Base-by-base conservation (phyloP, 805 yeast species). In the Candida yuanshanica region DNA sequence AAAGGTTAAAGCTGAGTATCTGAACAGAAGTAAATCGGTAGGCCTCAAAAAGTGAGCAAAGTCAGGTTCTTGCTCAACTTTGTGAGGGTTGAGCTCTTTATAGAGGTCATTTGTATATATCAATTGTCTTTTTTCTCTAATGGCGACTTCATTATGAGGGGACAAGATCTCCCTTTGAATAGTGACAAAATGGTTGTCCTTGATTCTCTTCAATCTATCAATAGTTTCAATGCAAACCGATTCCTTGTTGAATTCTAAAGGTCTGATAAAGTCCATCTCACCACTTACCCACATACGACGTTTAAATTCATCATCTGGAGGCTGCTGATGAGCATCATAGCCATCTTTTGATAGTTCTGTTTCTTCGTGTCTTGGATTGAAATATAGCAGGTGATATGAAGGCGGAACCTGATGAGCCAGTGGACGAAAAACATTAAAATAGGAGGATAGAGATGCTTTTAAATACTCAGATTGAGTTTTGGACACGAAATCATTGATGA, bases 241-340 rank as follows among this genome's bases (percentile, higher is more conserved):
- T 2, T 49, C 53, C 20, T 60, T 63, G 6, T 72, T 72, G 33
- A 66, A 64, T 16, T 22, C 38, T 10, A 75, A 43, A 2, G 65
- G 59, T 21, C 64, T 53, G 1, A 57, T 46, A 47, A 72, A 75
- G 20, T 61, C 57, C 25, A 89, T 63, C 18, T 69, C 60, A 2
- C 96, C 96, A 24, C 81, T 76, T 0, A 74, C 79, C 96, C 96
- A 89, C 76, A 90, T 71, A 20, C 96, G 66, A 45, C 91, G 62
- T 24, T 59, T 63, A 51, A 72, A 83, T 50, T 20, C 36, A 26
- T 37, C 44, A 35, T 49, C 55, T 4, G 18, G 22, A 1, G 51
- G 53, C 14, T 48, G 50, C 54, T 84, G 93, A 50, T 83, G 77
- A 35, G 79, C 70, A 48, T 84, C 95, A 60, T 87, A 89, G 1